Evolutionary conservation across 768 basidiomycete genomes (phyloP).

Genomic region (Mrakia blollopis): DNA sequence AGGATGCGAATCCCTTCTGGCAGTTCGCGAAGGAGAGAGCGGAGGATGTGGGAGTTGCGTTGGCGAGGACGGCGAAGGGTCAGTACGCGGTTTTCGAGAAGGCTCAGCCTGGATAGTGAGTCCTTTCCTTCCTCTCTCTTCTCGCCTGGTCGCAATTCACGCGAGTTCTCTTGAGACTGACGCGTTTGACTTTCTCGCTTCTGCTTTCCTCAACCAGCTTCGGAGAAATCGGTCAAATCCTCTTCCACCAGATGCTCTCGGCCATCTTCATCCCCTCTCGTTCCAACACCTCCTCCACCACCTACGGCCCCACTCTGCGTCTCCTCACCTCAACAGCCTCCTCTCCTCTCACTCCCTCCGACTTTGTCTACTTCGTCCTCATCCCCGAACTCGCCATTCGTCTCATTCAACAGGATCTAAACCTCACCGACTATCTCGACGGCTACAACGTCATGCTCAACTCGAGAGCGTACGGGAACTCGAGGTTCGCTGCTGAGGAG

Average conservation of each 20-base stretch:
- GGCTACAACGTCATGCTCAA: conserved; percentile 22
- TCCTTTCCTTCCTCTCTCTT: not conserved
- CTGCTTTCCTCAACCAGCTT: conserved; percentile 10
- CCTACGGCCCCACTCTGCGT: not conserved
- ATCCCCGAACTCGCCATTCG: conserved; percentile 27
- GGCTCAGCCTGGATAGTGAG: conserved; percentile 30
- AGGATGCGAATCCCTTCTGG: conserved; percentile 18
- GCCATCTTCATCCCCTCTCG: not conserved
- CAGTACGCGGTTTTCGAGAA: conserved; percentile 27
- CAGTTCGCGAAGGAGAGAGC: conserved; percentile 22
- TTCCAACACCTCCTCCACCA: not conserved
- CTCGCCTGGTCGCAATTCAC: not conserved
- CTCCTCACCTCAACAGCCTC: not conserved
- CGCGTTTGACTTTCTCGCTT: not conserved
- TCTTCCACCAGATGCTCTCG: conserved; percentile 23
- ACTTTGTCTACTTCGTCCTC: conserved; percentile 32
- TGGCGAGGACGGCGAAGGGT: conserved; percentile 16
- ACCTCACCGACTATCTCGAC: not conserved
- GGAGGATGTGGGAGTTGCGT: not conserved
- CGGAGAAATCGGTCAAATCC: conserved; percentile 31
- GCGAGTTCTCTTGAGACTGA: not conserved
- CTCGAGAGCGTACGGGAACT: conserved; percentile 22
- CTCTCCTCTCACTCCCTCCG: conserved; percentile 20
- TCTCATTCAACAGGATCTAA: conserved; percentile 27
- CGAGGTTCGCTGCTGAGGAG: conserved; percentile 26